Conservation (phyloP, 106 monocot species). For the Dendrobium catenatum region DNA sequence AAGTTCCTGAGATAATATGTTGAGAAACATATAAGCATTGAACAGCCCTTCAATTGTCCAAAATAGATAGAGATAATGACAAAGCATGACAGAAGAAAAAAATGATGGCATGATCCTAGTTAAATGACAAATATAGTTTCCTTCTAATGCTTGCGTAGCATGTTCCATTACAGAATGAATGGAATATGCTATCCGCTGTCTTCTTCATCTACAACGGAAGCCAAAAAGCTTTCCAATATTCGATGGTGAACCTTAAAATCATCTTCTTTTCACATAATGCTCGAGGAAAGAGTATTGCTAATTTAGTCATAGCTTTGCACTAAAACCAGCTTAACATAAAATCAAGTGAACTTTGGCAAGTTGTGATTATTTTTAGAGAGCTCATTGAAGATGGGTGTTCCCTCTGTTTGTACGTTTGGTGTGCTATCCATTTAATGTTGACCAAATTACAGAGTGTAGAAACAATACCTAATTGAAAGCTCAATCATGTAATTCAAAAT, state of each 20-base stretch:
- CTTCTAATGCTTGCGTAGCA: neutral
- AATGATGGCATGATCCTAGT: neutral
- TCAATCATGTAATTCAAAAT: no score
- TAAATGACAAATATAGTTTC: neutral
- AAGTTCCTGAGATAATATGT: slow-evolving; percentile 45
- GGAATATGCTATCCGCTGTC: neutral
- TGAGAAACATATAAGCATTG: neutral
- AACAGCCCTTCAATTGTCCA: neutral
- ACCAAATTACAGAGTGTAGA: no score
- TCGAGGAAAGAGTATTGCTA: neutral
- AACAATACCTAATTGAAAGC: no score
- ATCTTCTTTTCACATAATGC: neutral
- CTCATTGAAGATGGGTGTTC: no score
- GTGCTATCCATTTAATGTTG: no score
- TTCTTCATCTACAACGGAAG: neutral
- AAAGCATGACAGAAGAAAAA: neutral
- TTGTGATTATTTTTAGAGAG: neutral
- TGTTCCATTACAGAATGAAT: neutral
- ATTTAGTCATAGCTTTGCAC: neutral
- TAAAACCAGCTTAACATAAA: no score
- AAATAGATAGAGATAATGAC: neutral
- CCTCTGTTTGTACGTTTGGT: no score
- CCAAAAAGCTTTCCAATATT: neutral
- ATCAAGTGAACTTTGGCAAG: neutral
- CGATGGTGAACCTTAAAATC: neutral